phyloP scores from a whole-genome alignment of 2,329 filamentous ascomycete species.

The Zelopaecilomyces penicillatus region DNA sequence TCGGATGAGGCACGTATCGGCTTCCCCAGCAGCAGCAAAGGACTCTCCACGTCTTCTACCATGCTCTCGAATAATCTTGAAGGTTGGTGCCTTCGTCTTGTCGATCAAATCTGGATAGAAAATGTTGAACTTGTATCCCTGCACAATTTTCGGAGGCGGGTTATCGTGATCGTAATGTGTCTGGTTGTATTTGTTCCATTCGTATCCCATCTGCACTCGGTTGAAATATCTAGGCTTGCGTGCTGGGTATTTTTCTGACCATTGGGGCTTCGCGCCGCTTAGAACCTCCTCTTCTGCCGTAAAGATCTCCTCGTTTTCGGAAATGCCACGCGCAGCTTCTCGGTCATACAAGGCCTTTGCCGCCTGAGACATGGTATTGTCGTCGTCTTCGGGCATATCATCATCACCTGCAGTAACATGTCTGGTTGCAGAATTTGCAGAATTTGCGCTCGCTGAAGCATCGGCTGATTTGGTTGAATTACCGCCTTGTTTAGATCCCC shows the following conservation, averaged over 20 bases:
- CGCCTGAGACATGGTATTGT: slow-evolving; percentile 58
- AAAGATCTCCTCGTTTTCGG: slow-evolving; percentile 94
- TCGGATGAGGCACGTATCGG: slow-evolving; percentile 92
- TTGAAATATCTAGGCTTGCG: slow-evolving; percentile 97
- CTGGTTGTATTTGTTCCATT: slow-evolving; percentile 99
- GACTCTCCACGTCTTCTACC: slow-evolving; percentile 85
- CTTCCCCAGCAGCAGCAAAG: slow-evolving; percentile 85
- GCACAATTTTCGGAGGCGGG: slow-evolving; percentile 93
- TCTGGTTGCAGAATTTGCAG: too few relatives aligned
- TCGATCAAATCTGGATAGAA: slow-evolving; percentile 98
- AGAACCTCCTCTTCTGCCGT: slow-evolving; percentile 76
- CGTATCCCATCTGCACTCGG: slow-evolving; percentile 95
- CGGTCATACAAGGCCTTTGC: slow-evolving; percentile 86
- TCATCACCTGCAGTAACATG: slow-evolving; percentile 32
- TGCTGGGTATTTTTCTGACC: slow-evolving; percentile 78
- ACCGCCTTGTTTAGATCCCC: slow-evolving; percentile 58
- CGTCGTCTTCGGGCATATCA: slow-evolving; percentile 56
- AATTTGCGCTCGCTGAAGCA: background rate
- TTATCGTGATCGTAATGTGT: slow-evolving; percentile 99
- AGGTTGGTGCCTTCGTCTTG: slow-evolving; percentile 88
- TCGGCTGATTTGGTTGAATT: background rate
- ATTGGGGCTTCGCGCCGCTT: slow-evolving; percentile 54
- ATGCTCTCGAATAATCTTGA: slow-evolving; percentile 89
- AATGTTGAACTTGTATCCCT: slow-evolving; percentile 99
- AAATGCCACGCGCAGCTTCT: slow-evolving; percentile 82